Evolutionary conservation across 2,329 filamentous ascomycete species (phyloP).

Genomic region (Calonectria hawksworthii): DNA sequence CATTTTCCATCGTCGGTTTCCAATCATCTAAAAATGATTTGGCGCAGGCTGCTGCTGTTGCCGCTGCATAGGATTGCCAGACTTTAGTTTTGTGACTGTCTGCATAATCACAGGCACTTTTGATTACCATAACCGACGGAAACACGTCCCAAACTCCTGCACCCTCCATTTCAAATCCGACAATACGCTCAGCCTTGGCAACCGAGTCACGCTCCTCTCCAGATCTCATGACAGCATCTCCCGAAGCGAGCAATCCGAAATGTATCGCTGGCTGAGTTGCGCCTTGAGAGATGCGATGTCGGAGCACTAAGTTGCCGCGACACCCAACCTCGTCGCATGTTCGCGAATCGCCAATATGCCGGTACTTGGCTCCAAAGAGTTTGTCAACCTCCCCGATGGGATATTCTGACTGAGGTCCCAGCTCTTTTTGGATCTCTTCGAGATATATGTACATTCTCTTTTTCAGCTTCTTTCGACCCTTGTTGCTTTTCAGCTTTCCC

Average conservation of each 20-base stretch:
- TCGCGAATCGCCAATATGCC: neutral
- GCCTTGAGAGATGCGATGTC: neutral
- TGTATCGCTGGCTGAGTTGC: neutral
- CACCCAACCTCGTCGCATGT: neutral
- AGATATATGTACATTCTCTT: neutral
- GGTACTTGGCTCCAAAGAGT: neutral
- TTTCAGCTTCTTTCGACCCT: constrained; percentile 16
- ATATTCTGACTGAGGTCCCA: neutral
- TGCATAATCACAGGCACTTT: constrained; percentile 34
- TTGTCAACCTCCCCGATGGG: neutral
- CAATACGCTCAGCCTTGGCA: neutral
- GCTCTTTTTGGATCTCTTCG: neutral
- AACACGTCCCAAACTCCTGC: constrained; percentile 31
- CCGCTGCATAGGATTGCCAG: constrained; percentile 19
- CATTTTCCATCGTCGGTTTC: neutral
- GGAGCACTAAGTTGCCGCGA: neutral
- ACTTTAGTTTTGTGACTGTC: constrained; percentile 30
- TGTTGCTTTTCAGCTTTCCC: constrained; percentile 37
- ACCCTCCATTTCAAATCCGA: constrained; percentile 36
- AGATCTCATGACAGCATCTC: constrained; percentile 28
- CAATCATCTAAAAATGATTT: constrained; percentile 21
- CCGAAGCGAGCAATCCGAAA: constrained; percentile 18
- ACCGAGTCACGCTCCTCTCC: constrained; percentile 12
- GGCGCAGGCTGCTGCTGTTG: neutral
- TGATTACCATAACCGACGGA: constrained; percentile 29